Evolutionary conservation across 202 grass and related monocot species (phyloP), one percentile per base, ranked within the genome.

Genomic region (Musa balbisiana): DNA sequence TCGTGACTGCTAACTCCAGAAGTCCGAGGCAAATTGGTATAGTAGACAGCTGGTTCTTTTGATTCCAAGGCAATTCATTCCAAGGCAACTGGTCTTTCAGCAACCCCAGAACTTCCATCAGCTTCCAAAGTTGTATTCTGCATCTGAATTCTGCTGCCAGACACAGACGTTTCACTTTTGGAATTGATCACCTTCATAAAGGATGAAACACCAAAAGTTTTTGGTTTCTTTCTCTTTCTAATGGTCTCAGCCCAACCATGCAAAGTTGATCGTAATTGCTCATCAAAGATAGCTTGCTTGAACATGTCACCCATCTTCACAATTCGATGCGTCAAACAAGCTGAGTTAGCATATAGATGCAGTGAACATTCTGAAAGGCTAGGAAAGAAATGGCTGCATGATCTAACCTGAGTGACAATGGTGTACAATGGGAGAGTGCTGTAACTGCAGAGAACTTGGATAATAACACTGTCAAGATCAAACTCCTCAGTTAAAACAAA

Each of bases 361-460:
- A 29, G 14, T 60, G 56, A 53, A 53, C 14, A 51, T 52, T 20
- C 75, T 24, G 5, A 20, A 60, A 60, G 29, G 12, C 9, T 71
- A 12, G 9, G 11, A 75, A 43, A 73, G 17, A 51, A 70, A 70
- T 67, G 60, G 67, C 69, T 63, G 19, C 53, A 49, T 33, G 14
- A 73, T 72, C 55, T 80, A n/a, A 82, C 84, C 80, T 86, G 84
- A 29, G 84, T 82, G 19, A 86, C 80, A 50, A 79, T 79, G 15
- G 80, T 71, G 49, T 79, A 86, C 66, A 86, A 26, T 69, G 84
- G 84, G 51, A 82, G 73, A 13, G 84, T 82, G 79, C 79, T 86
- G 58, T 86, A 86, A 54, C 84, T 78, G 77, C 84, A 86, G 62
- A 86, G 63, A 10, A 79, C 76, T 58, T 79, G 84, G 69, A 86